Evolutionary conservation across 192 early-diverging fungal genomes (phyloP).

Genomic region (Coemansia sp.): DNA sequence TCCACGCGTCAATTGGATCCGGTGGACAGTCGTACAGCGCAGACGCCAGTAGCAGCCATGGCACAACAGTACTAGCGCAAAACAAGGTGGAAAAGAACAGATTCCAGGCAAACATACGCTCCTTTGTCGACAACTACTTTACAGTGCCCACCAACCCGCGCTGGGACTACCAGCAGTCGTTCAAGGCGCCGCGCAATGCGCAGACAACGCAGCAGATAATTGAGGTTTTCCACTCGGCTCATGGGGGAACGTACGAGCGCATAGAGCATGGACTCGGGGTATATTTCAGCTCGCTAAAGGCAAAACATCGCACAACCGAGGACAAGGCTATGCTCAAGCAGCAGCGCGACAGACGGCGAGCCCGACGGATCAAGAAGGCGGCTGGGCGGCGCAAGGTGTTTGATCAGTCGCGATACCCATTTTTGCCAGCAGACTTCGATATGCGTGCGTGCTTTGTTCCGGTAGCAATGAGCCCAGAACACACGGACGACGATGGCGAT

Average conservation of each 20-base stretch:
- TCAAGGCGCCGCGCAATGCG: slow-evolving; percentile 55
- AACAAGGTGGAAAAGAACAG: slow-evolving; percentile 55
- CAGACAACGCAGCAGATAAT: slow-evolving; percentile 47
- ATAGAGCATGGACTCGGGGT: slow-evolving; percentile 56
- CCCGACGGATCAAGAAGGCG: slow-evolving; percentile 49
- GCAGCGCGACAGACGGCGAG: slow-evolving; percentile 53
- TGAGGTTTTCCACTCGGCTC: slow-evolving; percentile 27
- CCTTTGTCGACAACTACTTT: slow-evolving; percentile 55
- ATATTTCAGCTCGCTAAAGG: slow-evolving; percentile 56
- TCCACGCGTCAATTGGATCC: not conserved
- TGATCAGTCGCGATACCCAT: slow-evolving; percentile 47
- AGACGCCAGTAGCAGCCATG: not conserved
- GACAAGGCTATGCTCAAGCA: slow-evolving; percentile 57
- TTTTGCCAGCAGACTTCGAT: slow-evolving; percentile 39
- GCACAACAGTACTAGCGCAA: slow-evolving; percentile 16
- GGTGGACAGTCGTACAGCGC: slow-evolving; percentile 13
- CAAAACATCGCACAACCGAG: slow-evolving; percentile 52
- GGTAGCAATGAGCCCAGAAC: slow-evolving; percentile 51
- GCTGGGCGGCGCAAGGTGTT: slow-evolving; percentile 47
- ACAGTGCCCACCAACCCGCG: slow-evolving; percentile 17
- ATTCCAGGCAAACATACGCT: slow-evolving; percentile 54
- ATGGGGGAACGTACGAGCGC: slow-evolving; percentile 44
- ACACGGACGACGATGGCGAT: slow-evolving; percentile 54
- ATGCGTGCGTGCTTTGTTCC: slow-evolving; percentile 39
- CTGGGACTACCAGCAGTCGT: slow-evolving; percentile 58